Evolutionary conservation across 176 grass and related monocot species (phyloP), one percentile per base, ranked within the genome.

Genomic region (Oryza nivara): DNA sequence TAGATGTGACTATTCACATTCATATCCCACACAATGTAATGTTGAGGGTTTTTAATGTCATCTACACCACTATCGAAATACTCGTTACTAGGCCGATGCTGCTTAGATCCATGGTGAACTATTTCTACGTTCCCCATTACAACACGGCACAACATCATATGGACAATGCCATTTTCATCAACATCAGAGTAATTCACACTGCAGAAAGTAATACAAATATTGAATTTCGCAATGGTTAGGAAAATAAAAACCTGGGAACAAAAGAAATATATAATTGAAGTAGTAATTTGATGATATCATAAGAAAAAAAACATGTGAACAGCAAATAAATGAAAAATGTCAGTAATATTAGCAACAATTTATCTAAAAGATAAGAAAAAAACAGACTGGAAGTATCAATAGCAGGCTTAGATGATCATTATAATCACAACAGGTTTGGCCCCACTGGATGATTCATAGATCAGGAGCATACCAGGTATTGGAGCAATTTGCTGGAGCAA

Each of bases 61-160:
- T 99, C 97, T 92, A 96, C 91, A 61, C 97, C 97, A 81, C 88
- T 99, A 85, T 99, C 97, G 82, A 92, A 94, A 87, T 82, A 86
- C 23, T 83, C 73, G 63, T 73, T 94, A 88, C 89, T 96, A 78
- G 97, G 84, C 66, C n/a, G 76, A 80, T 68, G 76, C 79, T 99
- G 97, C 73, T 92, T 89, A 76, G 93, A 96, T 89, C 97, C 97
- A 75, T 73, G 84, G 67, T 82, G 88, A 86, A 99, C 90, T 79
- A 94, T 74, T 90, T 99, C 97, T 86, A 96, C 90, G 54, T 96
- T 99, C 83, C 97, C 97, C 97, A 99, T 92, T 76, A 99, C 80
- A 66, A 99, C 88, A 81, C 91, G 93, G 86, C 97, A 99, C 28
- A 99, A 87, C 86, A 99, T 95, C 93, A 99, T 79, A 82, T 87